Base-by-base conservation (phyloP, 495 filamentous ascomycete species). In the Glarea lozoyensis region DNA sequence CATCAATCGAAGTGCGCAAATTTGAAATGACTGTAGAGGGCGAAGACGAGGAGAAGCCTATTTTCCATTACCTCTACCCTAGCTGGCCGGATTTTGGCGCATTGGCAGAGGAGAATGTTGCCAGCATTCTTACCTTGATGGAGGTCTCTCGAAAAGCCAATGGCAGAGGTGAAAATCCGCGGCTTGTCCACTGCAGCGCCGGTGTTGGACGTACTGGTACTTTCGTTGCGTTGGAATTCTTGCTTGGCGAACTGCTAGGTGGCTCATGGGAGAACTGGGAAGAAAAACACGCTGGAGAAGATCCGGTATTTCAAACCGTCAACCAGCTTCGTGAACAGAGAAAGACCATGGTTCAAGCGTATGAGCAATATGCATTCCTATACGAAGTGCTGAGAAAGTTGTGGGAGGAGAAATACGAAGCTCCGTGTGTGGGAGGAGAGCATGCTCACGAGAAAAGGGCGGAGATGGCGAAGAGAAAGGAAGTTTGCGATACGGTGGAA, bases 51-150 rank as follows among this genome's bases (percentile, higher is more conserved):
- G 71, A 79, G 24, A 87, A 82, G 56, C 75, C 72, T 1, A 75
- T 97, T 30, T 93, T 78, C 76, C 92, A 99, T 61, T 80, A 93
- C 35, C 72, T 95, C 5, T 99, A 94, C 61, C 81, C 80, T 40
- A 83, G 79, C 36, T 99, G 93, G 92, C 87, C 92, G 24, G 92
- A 99, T 62, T 94, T 92, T 54, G 79, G 82, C 17, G 83, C 93
- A 10, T 90, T 93, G 0, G 81, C 84, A 54, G 76, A 84, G 17
- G 75, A 82, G 16, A 84, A 95, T 49, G 76, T 88, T 23, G 72
- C 71, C 21, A 83, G 82, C 23, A 79, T 99, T 32, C 72, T 96
- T 15, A 72, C 83, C 22, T 65, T 96, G 9, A 81, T 96, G 64
- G 72, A 73, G 30, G 61, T 88, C 24, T 90, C 87, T 2, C 75